A percentile compares a stretch with the other conserved stretches of the same genome.
These are phyloP conservation scores for Penicillium thymicola DNA, from an alignment of 2,329 filamentous ascomycete genomes.

Conservation along the genomic window DNA sequence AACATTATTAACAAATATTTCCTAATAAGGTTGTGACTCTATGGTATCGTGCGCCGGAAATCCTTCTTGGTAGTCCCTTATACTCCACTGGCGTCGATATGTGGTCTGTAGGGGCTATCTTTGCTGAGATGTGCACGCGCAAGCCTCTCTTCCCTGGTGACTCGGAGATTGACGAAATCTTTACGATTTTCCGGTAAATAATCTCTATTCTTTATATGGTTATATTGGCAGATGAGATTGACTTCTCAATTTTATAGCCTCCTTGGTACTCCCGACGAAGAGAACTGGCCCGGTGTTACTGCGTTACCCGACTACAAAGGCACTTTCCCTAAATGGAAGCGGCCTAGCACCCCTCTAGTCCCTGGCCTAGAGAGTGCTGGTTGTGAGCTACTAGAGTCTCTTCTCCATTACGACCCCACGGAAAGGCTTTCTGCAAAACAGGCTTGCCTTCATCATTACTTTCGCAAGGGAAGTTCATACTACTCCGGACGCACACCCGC, in stretches of 20 bases:
- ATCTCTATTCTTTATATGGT: neutral
- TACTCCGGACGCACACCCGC: slow-evolving; percentile 43
- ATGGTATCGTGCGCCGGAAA: slow-evolving; percentile 90
- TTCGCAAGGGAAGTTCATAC: slow-evolving; percentile 52
- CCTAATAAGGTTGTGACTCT: slow-evolving; percentile 70
- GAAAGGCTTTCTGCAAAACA: slow-evolving; percentile 86
- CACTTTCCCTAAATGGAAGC: slow-evolving; percentile 86
- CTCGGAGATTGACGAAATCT: slow-evolving; percentile 90
- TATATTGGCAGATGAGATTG: slow-evolving; percentile 31
- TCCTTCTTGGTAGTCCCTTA: slow-evolving; percentile 82
- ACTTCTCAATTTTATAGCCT: slow-evolving; percentile 42
- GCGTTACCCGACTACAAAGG: slow-evolving; percentile 91
- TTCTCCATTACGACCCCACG: slow-evolving; percentile 85
- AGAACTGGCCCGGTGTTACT: slow-evolving; percentile 83
- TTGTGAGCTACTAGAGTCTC: slow-evolving; percentile 53
- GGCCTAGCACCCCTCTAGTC: slow-evolving; percentile 66
- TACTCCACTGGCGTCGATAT: slow-evolving; percentile 94
- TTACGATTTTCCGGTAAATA: slow-evolving; percentile 82
- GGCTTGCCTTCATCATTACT: slow-evolving; percentile 80
- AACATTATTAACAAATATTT: neutral
- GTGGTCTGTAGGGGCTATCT: slow-evolving; percentile 94
- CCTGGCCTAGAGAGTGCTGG: slow-evolving; percentile 65
- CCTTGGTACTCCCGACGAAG: slow-evolving; percentile 78
- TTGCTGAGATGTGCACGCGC: slow-evolving; percentile 92
- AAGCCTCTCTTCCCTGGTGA: slow-evolving; percentile 91